Evolutionary conservation across 345 rosid species (phyloP), one percentile per base, ranked within the genome.

Genomic region (Gossypium turneri): DNA sequence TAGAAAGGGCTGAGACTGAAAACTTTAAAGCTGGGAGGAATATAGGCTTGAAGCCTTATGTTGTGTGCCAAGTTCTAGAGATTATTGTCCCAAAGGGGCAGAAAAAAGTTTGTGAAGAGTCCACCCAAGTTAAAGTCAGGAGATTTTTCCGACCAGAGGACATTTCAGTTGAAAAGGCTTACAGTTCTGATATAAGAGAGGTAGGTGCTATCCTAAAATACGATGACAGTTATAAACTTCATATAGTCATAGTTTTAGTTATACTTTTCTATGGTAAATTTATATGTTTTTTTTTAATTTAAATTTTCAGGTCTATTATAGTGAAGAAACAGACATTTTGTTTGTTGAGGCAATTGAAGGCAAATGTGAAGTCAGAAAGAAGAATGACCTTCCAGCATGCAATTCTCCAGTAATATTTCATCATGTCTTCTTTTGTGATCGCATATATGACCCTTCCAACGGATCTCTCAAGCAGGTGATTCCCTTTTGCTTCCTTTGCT

Each of bases 321-420:
- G 91, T 71, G 89, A 92, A 55, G 87, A 86, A 73, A 84, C 78
- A 56, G 41, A 27, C 25, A 27, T 65, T 50, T 29, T 94, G 64
- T 70, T 78, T 29, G 80, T 85, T 44, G 86, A 56, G 69, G 74
- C 72, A 60, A 65, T 94, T 66, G 81, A 86, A 83, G 97, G 98
- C 43, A 94, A 90, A 78, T 94, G 97, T 80, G 94, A 92, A 81
- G 92, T 92, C 62, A 88, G 90, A 81, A 92, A 82, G 90, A 94
- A 87, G 77, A 76, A 12, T 66, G 92, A 92, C 74, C 45, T 94
- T 81, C 90, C 91, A 1, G 56, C 81, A 44, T 53, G 65, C 77
- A 77, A 67, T 69, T 77, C 76, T 70, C 84, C 85, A 73, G 82
- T 83, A 47, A 82, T 88, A 70, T 86, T 79, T 83, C 86, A 91